Conservation (phyloP, 768 basidiomycete genomes). For the Boletus rubropictus region DNA sequence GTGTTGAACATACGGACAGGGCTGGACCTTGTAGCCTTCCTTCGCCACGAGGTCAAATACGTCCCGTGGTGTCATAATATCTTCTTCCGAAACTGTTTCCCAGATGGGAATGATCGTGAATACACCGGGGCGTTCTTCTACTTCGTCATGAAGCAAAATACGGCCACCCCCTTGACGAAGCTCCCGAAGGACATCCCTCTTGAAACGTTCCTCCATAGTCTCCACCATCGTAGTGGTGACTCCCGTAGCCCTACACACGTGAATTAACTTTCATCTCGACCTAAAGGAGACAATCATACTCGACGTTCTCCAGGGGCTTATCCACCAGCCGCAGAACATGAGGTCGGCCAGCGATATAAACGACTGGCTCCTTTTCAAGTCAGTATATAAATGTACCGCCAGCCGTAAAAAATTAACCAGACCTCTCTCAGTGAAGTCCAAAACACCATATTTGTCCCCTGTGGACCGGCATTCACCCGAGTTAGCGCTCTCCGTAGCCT, state of each 20-base stretch:
- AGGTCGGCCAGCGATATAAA: slow-evolving; percentile 81
- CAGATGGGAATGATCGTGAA: slow-evolving; percentile 92
- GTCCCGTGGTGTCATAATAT: slow-evolving; percentile 85
- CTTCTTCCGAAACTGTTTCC: slow-evolving; percentile 77
- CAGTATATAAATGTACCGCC: background rate
- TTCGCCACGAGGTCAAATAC: slow-evolving; percentile 68
- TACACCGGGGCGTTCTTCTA: slow-evolving; percentile 85
- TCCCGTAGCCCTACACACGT: slow-evolving; percentile 71
- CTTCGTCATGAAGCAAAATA: slow-evolving; percentile 90
- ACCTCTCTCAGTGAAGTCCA: slow-evolving; percentile 98
- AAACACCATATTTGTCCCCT: slow-evolving; percentile 68
- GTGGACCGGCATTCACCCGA: slow-evolving; percentile 73
- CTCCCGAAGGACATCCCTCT: slow-evolving; percentile 82
- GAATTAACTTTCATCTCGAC: background rate
- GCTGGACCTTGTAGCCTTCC: slow-evolving; percentile 63
- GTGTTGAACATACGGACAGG: background rate
- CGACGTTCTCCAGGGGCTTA: slow-evolving; percentile 88
- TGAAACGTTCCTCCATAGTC: slow-evolving; percentile 82
- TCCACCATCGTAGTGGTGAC: slow-evolving; percentile 89
- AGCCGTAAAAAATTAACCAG: slow-evolving; percentile 6
- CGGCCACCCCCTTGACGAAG: slow-evolving; percentile 63
- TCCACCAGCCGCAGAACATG: slow-evolving; percentile 87
- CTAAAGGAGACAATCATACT: slow-evolving; percentile 45
- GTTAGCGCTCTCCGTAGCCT: slow-evolving; percentile 75
- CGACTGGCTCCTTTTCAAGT: slow-evolving; percentile 72